Conservation (phyloP, 441 rosid genomes). For the California macrophylla region DNA sequence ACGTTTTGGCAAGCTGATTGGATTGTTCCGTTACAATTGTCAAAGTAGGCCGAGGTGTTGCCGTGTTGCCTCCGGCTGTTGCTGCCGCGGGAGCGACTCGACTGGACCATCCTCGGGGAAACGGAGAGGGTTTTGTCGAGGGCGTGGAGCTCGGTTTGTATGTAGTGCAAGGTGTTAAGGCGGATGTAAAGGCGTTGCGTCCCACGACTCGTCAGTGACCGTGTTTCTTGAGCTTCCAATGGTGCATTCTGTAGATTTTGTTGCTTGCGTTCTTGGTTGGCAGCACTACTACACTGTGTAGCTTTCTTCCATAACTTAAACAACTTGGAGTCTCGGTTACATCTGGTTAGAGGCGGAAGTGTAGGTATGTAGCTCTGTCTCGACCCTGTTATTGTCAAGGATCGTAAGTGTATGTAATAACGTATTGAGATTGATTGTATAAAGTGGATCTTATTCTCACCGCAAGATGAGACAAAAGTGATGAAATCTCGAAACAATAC, state of each 20-base stretch:
- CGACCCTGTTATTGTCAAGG: constrained; percentile 55
- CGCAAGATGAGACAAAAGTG: constrained; percentile 65
- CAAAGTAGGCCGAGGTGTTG: constrained; percentile 48
- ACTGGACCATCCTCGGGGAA: constrained; percentile 38
- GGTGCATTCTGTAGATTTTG: no score
- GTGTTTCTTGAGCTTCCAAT: constrained; percentile 50
- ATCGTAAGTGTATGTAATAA: no score
- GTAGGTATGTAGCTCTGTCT: constrained; percentile 69
- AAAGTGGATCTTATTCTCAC: constrained; percentile 25
- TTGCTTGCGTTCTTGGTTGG: no score
- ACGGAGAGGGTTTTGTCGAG: constrained; percentile 59
- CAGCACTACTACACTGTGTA: constrained; percentile 33
- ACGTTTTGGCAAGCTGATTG: constrained; percentile 65
- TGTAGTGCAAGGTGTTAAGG: constrained; percentile 68
- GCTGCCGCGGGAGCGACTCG: constrained; percentile 31
- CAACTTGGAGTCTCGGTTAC: constrained; percentile 63
- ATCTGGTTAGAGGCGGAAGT: constrained; percentile 75
- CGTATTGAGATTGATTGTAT: no score
- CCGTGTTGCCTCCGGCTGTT: constrained; percentile 26
- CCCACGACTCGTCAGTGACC: constrained; percentile 76
- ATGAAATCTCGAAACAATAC: constrained; percentile 56
- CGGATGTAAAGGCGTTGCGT: constrained; percentile 78
- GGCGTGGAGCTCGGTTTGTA: constrained; percentile 57
- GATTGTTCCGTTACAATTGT: constrained; percentile 41
- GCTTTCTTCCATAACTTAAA: constrained; percentile 65